Evolutionary conservation across 441 rosid species (phyloP).

Genomic region (California macrophylla): DNA sequence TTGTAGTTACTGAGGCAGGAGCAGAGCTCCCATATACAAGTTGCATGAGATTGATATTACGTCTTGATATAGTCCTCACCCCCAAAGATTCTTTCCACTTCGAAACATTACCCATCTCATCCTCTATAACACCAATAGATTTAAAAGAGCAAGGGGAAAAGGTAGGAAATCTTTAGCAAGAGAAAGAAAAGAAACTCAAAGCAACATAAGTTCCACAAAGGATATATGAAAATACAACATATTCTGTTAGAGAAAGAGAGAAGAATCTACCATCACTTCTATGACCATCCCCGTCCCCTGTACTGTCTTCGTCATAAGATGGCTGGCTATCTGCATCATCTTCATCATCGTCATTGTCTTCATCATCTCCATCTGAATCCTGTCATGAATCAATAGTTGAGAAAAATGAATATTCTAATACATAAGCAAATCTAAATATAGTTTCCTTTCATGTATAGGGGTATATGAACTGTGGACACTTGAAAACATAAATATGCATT

Average conservation of each 20-base stretch:
- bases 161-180: not conserved
- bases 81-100: slow-evolving; percentile 71
- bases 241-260: not conserved
- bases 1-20: slow-evolving; percentile 25
- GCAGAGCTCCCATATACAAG: slow-evolving; percentile 60
- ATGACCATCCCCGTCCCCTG: slow-evolving; percentile 30
- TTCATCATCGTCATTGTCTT: slow-evolving; percentile 26
- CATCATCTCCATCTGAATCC: slow-evolving; percentile 42
- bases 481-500: not conserved
- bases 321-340: slow-evolving; percentile 26
- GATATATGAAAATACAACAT: not conserved
- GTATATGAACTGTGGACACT: not conserved
- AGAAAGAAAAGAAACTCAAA: not conserved
- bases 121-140: slow-evolving; percentile 27
- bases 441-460: not conserved
- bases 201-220: not conserved
- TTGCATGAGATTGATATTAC: slow-evolving; percentile 53
- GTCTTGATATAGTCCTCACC: slow-evolving; percentile 46
- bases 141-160: slow-evolving; percentile 15
- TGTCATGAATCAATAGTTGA: slow-evolving; percentile 20
- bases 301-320: slow-evolving; percentile 35
- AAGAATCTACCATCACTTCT: slow-evolving; percentile 37
- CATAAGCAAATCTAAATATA: not conserved
- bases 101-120: slow-evolving; percentile 56
- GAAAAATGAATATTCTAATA: slow-evolving; percentile 4